These are phyloP conservation scores for Paecilomyces niveus DNA, from an alignment of 2,329 filamentous ascomycete genomes.

Conservation along the genomic window DNA sequence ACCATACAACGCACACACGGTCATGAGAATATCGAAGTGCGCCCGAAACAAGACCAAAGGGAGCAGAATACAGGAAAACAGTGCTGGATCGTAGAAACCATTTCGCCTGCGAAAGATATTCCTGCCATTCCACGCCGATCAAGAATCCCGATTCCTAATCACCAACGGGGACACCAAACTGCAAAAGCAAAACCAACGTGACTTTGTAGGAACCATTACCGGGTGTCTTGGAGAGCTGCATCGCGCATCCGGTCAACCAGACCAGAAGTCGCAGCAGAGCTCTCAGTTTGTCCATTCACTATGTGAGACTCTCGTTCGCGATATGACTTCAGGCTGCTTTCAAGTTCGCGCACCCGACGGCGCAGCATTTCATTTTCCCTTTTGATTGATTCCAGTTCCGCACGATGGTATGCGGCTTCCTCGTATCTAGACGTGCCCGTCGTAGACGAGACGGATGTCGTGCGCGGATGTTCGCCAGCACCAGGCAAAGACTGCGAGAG, in stretches of 20 bases:
- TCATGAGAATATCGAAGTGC: neutral
- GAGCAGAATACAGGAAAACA: neutral
- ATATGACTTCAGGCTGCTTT: conserved; percentile 28
- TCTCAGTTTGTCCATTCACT: neutral
- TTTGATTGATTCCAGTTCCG: conserved; percentile 38
- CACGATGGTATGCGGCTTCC: conserved; percentile 33
- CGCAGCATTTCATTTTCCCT: conserved; percentile 41
- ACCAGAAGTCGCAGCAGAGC: conserved; percentile 5
- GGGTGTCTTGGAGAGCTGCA: conserved; percentile 7
- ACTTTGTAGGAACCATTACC: conserved; percentile 1
- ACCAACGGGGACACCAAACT: neutral
- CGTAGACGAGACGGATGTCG: conserved; percentile 20
- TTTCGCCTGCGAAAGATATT: neutral
- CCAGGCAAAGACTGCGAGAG: conserved; percentile 10
- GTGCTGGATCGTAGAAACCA: neutral
- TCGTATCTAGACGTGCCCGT: conserved; percentile 31
- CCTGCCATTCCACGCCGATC: neutral
- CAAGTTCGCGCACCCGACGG: conserved; percentile 38
- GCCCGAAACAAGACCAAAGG: neutral
- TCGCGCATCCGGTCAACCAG: conserved; percentile 8
- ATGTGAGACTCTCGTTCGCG: conserved; percentile 12
- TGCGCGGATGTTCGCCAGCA: conserved; percentile 11
- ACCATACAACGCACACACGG: neutral
- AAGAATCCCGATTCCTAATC: neutral
- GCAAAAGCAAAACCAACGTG: neutral